Evolutionary conservation across 176 grass and related monocot genomes (phyloP), one percentile per base, ranked within the genome.

Genomic region (Triticum aestivum): DNA sequence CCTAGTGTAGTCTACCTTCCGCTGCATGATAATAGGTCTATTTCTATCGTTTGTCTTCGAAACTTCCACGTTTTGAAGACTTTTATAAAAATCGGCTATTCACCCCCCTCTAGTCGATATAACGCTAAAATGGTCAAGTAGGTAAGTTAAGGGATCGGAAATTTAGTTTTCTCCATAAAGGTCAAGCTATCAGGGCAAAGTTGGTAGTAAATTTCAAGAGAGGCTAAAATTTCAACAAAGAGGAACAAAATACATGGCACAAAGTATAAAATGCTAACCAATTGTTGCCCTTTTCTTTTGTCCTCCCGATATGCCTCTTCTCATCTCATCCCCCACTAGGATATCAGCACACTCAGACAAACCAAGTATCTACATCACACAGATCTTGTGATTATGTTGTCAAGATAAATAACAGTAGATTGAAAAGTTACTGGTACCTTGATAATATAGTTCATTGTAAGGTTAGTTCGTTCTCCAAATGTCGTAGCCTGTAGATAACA

Each of bases 221-320:
- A 35, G 34, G 4, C 34, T 35, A 35, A 35, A 35, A 35, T 35
- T 35, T 35, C 4, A 35, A 35, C 39, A 41, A 41, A 41, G 39
- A 41, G 44, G 44, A 45, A 11, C 5, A 35, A 35, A 5, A 35
- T 35, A 30, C 49, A 20, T 12, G 41, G 17, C 69, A 78, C 21
- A 61, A 20, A 21, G 5, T 20, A 54, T 27, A 61, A 44, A 24
- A 42, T 54, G 32, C 34, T 54, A 67, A 90, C 88, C 91, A 26
- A 86, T 90, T 23, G 91, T 93, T 2, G 61, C 63, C 52, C 91
- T 81, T 67, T 90, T 93, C 68, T 65, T 89, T 45, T 92, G 68
- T 21, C 91, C 87, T 27, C 91, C 91, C 15, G 84, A 92, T 30
- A 93, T 82, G 3, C 88, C 88, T 71, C 91, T 89, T 41, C 79